Base-by-base conservation (phyloP, 148 eudicot genomes). In the Polygonum aviculare region DNA sequence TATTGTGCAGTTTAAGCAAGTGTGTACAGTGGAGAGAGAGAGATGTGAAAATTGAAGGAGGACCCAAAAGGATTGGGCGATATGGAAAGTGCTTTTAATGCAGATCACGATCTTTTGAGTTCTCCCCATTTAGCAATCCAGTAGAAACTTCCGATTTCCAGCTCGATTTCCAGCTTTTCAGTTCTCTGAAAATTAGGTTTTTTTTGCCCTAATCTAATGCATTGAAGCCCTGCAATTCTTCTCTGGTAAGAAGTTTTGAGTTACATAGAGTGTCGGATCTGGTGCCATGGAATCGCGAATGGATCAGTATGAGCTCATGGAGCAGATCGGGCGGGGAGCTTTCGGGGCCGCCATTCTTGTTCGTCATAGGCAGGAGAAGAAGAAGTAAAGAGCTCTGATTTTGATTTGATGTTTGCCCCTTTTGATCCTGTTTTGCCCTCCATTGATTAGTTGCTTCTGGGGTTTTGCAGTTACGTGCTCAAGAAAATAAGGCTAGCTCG, bases 281-380 rank as follows among this genome's bases (percentile, higher is more conserved):
- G 50, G 72, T 14, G 21, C 74, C 22, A 94, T 90, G 92, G 93
- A 89, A 78, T 95, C 97, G 63, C 84, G 84, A 76, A 95, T 95
- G 99, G 99, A 95, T 82, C 99, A 95, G 73, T 95, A 95, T 55
- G 99, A 95, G 85, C 87, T 92, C 82, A 95, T 95, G 97, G 99
- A 95, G 88, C 99, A 92, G 79, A 91, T 95, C 84, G 99, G 99
- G 0, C 89, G 99, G 18, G 99, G 99, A 41, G 99, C 99, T 47
- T 95, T 95, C 50, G 99, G 99, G 2, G 99, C 99, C 33, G 99
- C 99, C 74, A 95, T 95, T 76, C 91, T 95, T 47, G 99, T 92
- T 22, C 80, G 88, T 89, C 97, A 95, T 85, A 92, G 87, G 78
- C 47, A 80, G 31, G 99, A 95, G 79, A 92, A 85, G 87, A 88